These are phyloP conservation scores for Aspergillus ruber DNA, from an alignment of 2,329 filamentous ascomycete species.

Conservation along the genomic window DNA sequence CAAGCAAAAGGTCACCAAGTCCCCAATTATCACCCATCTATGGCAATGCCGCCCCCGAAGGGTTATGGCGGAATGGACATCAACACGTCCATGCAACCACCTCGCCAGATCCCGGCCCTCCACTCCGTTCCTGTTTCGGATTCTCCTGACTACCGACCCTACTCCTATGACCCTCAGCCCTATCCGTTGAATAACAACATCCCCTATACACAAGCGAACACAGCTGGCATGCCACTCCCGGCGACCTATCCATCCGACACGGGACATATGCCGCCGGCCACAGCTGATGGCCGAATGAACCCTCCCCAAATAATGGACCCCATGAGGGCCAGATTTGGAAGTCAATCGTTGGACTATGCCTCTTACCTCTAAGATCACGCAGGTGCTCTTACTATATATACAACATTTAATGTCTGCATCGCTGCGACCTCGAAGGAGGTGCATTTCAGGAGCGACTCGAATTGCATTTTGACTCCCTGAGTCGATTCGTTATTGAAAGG, in stretches of 20 bases:
- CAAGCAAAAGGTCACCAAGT: constrained; percentile 22
- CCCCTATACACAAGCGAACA: constrained; percentile 26
- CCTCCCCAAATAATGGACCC: constrained; percentile 18
- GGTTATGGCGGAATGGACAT: constrained; percentile 20
- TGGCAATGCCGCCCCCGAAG: constrained; percentile 22
- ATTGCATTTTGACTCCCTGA: neutral
- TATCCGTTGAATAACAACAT: constrained; percentile 22
- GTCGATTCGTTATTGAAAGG: neutral
- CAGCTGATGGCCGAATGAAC: constrained; percentile 19
- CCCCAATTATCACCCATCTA: constrained; percentile 21
- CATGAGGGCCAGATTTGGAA: constrained; percentile 21
- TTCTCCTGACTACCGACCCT: constrained; percentile 30
- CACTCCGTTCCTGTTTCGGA: constrained; percentile 28
- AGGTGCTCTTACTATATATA: constrained; percentile 1
- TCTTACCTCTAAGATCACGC: constrained; percentile 14
- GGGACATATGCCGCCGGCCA: constrained; percentile 12
- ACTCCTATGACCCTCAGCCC: constrained; percentile 22
- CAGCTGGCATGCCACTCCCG: constrained; percentile 31
- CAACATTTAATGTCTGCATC: neutral
- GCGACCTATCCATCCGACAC: constrained; percentile 26
- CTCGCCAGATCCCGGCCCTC: constrained; percentile 22
- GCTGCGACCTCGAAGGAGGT: neutral
- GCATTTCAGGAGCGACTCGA: neutral
- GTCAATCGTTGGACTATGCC: constrained; percentile 25
- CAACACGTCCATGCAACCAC: constrained; percentile 19